Conservation (phyloP, 2,329 filamentous ascomycete species). For the Aspergillus cejpii region DNA sequence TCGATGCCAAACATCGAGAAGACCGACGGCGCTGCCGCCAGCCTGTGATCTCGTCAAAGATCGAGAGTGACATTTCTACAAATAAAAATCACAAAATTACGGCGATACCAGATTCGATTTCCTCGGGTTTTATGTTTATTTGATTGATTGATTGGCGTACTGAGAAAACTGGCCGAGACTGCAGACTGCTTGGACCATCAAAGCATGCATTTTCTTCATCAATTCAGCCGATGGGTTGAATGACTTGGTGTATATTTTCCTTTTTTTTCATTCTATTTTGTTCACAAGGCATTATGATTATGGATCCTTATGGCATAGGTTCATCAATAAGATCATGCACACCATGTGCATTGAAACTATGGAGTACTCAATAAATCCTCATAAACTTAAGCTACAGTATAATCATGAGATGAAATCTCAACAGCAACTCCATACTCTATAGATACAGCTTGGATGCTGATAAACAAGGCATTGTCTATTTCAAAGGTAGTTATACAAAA, state of each 20-base stretch:
- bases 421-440: too few species aligned
- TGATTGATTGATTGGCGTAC: constrained; percentile 1
- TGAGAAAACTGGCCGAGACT: neutral
- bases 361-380: too few species aligned
- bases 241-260: constrained; percentile 17
- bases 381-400: too few species aligned
- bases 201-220: neutral
- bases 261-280: neutral
- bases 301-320: neutral
- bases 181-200: constrained; percentile 14
- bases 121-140: constrained; percentile 5
- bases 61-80: neutral
- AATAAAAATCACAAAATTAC: constrained; percentile 6
- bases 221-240: neutral
- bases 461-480: too few species aligned
- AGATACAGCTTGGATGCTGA: too few species aligned
- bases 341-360: neutral
- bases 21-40: constrained; percentile 27
- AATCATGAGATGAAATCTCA: too few species aligned
- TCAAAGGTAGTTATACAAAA: too few species aligned
- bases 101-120: constrained; percentile 9
- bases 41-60: constrained; percentile 13
- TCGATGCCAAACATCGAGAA: constrained; percentile 55
- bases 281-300: neutral
- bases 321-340: neutral